Conservation (phyloP, 305 asterid species). For the Caryopteris hybrid region DNA sequence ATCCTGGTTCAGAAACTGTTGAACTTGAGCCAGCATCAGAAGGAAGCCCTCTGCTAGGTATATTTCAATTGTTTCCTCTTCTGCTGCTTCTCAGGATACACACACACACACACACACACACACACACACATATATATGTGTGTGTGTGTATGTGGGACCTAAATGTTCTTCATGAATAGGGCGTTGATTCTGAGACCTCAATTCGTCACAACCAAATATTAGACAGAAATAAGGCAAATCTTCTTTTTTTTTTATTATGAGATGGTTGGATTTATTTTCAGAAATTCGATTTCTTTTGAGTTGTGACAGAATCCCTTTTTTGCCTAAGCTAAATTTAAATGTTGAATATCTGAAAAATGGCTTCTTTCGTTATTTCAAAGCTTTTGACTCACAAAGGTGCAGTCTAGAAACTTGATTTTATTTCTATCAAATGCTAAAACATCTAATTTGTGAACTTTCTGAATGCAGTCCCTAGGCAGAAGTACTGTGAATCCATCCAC, state of each 20-base stretch:
- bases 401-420: not conserved
- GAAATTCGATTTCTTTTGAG: not conserved
- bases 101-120: too few species aligned
- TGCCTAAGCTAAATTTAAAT: not conserved
- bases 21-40: constrained; percentile 93
- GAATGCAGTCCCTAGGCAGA: constrained; percentile 87
- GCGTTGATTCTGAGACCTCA: not conserved
- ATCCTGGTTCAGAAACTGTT: constrained; percentile 72
- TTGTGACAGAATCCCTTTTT: not conserved
- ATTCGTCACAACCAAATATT: not conserved
- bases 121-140: too few species aligned
- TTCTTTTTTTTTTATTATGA: not conserved
- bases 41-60: constrained; percentile 94
- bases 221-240: not conserved
- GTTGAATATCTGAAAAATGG: not conserved
- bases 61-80: not conserved
- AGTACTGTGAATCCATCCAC: constrained; percentile 86
- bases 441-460: constrained; percentile 22
- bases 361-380: not conserved
- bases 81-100: too few species aligned
- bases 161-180: not conserved
- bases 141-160: not conserved
- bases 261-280: not conserved
- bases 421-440: not conserved
- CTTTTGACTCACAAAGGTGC: not conserved